These are phyloP conservation scores for Ploettnerulaceae sp. DNA, from an alignment of 2,329 filamentous ascomycete species.

Conservation along the genomic window DNA sequence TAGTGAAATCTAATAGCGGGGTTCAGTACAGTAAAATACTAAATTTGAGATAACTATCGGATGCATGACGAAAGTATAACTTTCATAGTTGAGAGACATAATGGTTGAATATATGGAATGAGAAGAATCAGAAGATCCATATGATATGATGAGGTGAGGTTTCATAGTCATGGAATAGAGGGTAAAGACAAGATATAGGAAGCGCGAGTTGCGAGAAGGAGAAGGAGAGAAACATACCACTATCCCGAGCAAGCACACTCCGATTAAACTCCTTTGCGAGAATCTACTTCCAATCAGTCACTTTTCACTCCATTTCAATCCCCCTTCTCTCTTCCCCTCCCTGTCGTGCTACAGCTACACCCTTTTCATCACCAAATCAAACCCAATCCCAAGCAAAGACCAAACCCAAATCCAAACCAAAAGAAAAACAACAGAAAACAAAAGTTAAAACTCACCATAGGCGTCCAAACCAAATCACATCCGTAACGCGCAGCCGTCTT, in stretches of 20 bases:
- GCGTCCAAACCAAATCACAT: slow-evolving; percentile 64
- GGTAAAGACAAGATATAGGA: slow-evolving; percentile 16
- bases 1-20: slow-evolving; percentile 50
- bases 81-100: not conserved
- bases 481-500: slow-evolving; percentile 61
- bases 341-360: not conserved
- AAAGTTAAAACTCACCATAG: slow-evolving; percentile 48
- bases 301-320: not conserved
- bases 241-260: slow-evolving; percentile 53
- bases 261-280: slow-evolving; percentile 65
- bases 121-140: too few species aligned
- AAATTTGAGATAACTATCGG: not conserved
- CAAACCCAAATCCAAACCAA: not conserved
- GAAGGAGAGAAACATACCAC: slow-evolving; percentile 40
- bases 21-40: not conserved
- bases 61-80: not conserved
- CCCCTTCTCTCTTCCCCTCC: not conserved
- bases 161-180: not conserved
- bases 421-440: not conserved
- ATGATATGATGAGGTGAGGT: too few species aligned
- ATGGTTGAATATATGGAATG: not conserved
- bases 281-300: slow-evolving; percentile 36
- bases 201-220: not conserved
- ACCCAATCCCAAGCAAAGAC: not conserved
- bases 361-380: not conserved